Percentiles rank a stretch among this genome's conserved stretches.
Evolutionary conservation across 2,329 filamentous ascomycete species (phyloP).

Genomic region (Paraconiothyrium sp.): DNA sequence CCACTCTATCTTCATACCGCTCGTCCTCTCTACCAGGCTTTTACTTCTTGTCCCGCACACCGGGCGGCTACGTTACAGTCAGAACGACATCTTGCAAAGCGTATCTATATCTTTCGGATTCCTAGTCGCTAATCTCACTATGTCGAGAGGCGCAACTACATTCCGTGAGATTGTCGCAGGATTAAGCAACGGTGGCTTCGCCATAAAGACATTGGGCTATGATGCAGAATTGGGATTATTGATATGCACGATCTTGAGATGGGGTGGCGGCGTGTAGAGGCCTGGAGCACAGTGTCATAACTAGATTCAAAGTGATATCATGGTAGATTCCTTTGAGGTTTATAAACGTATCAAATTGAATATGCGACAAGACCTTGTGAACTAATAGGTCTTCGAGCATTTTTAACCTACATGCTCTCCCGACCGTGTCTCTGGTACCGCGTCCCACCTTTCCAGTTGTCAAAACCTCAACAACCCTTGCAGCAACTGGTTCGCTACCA

Average conservation of each 20-base stretch:
- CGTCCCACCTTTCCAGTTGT: neutral
- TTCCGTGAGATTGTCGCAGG: slow-evolving; percentile 19
- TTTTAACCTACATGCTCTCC: too few species aligned
- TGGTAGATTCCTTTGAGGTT: neutral
- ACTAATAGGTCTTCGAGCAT: too few species aligned
- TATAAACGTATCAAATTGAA: neutral
- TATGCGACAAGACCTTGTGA: too few species aligned
- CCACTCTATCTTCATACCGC: slow-evolving; percentile 29
- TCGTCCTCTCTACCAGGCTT: slow-evolving; percentile 31
- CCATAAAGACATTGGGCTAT: slow-evolving; percentile 40
- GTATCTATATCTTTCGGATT: slow-evolving; percentile 38
- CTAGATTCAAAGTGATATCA: neutral
- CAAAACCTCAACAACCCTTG: neutral
- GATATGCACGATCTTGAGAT: slow-evolving; percentile 30
- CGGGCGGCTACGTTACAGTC: slow-evolving; percentile 25
- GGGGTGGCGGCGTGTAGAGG: slow-evolving; percentile 38
- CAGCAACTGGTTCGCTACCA: neutral
- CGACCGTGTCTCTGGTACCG: neutral
- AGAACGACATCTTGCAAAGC: slow-evolving; percentile 30
- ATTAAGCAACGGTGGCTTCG: slow-evolving; percentile 24
- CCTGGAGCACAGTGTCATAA: neutral
- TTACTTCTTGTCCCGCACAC: slow-evolving; percentile 37
- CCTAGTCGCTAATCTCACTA: slow-evolving; percentile 32
- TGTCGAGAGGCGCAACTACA: slow-evolving; percentile 27
- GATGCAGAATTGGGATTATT: slow-evolving; percentile 34